phyloP scores from a whole-genome alignment of 2,329 filamentous ascomycete genomes.

The Exophiala sp. region DNA sequence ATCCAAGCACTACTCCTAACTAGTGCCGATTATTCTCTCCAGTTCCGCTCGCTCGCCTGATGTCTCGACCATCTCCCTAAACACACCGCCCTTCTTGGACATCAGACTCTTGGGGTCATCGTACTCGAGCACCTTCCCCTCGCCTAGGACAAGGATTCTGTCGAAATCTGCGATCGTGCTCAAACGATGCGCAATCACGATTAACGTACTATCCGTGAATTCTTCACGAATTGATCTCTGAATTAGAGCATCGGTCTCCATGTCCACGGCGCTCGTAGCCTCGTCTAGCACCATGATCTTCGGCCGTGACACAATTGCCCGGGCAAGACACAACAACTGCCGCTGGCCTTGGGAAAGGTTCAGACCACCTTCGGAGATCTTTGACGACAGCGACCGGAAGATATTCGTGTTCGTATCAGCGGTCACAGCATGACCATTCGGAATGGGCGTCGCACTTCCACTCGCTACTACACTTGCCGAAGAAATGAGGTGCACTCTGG shows the following conservation, averaged over 20 bases:
- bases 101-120: constrained; percentile 63
- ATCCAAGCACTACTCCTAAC: neutral
- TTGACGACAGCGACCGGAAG: constrained; percentile 60
- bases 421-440: constrained; percentile 27
- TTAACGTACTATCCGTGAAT: constrained; percentile 64
- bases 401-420: constrained; percentile 58
- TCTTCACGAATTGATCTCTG: constrained; percentile 70
- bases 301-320: constrained; percentile 67
- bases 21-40: constrained; percentile 30
- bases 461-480: constrained; percentile 33
- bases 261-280: constrained; percentile 74
- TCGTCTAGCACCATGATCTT: constrained; percentile 79
- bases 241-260: constrained; percentile 70
- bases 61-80: constrained; percentile 53
- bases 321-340: constrained; percentile 71
- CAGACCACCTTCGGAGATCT: constrained; percentile 67
- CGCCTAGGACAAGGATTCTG: constrained; percentile 66
- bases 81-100: constrained; percentile 50
- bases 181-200: constrained; percentile 73
- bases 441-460: constrained; percentile 22
- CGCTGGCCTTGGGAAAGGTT: constrained; percentile 75
- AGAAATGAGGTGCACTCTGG: constrained; percentile 65
- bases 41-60: constrained; percentile 36
- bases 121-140: constrained; percentile 65
- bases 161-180: constrained; percentile 77